Conservation (phyloP, 192 early-diverging fungal genomes). For the Physocladia obscura region DNA sequence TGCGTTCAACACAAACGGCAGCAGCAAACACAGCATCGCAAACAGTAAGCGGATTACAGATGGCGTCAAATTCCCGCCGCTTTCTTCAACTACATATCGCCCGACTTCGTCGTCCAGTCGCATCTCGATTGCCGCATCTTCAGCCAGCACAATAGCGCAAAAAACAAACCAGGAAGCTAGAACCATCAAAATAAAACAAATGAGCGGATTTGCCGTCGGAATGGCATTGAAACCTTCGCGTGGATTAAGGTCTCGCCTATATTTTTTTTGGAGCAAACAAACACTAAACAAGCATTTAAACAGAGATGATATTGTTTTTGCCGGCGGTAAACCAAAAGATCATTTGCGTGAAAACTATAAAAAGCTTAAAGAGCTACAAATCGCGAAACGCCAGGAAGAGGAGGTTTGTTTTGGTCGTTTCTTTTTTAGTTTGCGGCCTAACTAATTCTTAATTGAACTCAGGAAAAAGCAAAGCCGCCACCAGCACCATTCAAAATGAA, state of each 20-base stretch:
- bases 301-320: slow-evolving; percentile 52
- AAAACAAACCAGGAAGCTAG: slow-evolving; percentile 42
- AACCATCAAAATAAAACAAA: slow-evolving; percentile 42
- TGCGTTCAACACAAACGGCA: not conserved
- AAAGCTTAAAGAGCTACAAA: slow-evolving; percentile 38
- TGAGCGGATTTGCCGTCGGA: slow-evolving; percentile 50
- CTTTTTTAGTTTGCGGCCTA: not conserved
- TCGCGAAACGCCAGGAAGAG: slow-evolving; percentile 32
- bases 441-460: not conserved
- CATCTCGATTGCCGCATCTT: not conserved
- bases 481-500: slow-evolving; percentile 52
- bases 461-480: slow-evolving; percentile 36
- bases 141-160: no score
- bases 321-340: slow-evolving; percentile 54
- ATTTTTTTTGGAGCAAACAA: not conserved
- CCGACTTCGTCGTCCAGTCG: not conserved
- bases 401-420: slow-evolving; percentile 7
- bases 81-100: not conserved
- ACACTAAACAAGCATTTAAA: not conserved
- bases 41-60: not conserved
- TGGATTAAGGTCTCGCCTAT: slow-evolving; percentile 54
- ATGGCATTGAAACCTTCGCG: slow-evolving; percentile 54
- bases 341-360: slow-evolving; percentile 47
- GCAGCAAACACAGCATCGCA: not conserved
- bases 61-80: not conserved